Conservation (phyloP, 768 basidiomycete species). For the Pholiota conissans region DNA sequence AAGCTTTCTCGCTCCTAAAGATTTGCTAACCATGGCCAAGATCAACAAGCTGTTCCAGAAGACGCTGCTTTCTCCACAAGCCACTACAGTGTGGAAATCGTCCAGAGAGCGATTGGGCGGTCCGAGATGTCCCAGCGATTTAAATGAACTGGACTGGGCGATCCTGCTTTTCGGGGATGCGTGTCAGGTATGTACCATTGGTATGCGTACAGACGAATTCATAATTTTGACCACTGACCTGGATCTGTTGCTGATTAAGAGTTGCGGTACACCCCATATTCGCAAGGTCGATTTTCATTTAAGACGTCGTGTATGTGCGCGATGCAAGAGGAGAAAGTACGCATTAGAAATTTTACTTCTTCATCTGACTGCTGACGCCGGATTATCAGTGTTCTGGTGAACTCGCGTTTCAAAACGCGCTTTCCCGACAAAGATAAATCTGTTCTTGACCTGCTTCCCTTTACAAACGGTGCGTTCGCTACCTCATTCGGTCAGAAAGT, state of each 20-base stretch:
- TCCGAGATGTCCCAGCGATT: conserved; percentile 23
- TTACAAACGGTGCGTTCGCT: conserved; percentile 25
- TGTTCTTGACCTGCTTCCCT: conserved; percentile 28
- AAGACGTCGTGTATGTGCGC: conserved; percentile 9
- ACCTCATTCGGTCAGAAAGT: background rate
- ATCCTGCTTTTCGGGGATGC: conserved; percentile 21
- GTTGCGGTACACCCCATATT: conserved; percentile 1
- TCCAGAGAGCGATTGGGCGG: conserved; percentile 14
- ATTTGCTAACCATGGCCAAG: conserved; percentile 23
- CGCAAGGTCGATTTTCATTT: conserved; percentile 8
- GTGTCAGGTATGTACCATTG: conserved; percentile 23
- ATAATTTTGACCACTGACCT: too few relatives aligned
- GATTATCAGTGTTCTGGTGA: conserved; percentile 22
- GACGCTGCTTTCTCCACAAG: conserved; percentile 16
- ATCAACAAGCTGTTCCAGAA: conserved; percentile 23
- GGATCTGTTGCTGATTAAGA: too few relatives aligned
- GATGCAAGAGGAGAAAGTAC: conserved; percentile 9
- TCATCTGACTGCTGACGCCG: background rate
- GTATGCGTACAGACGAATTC: too few relatives aligned
- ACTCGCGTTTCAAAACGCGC: conserved; percentile 17
- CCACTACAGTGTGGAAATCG: conserved; percentile 24
- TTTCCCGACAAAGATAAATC: conserved; percentile 25
- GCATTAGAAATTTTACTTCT: background rate
- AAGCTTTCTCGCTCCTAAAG: conserved; percentile 19
- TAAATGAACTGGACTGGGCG: conserved; percentile 28